Base-by-base conservation (phyloP, 2,329 filamentous ascomycete species). In the Trichoderma guizhouense region DNA sequence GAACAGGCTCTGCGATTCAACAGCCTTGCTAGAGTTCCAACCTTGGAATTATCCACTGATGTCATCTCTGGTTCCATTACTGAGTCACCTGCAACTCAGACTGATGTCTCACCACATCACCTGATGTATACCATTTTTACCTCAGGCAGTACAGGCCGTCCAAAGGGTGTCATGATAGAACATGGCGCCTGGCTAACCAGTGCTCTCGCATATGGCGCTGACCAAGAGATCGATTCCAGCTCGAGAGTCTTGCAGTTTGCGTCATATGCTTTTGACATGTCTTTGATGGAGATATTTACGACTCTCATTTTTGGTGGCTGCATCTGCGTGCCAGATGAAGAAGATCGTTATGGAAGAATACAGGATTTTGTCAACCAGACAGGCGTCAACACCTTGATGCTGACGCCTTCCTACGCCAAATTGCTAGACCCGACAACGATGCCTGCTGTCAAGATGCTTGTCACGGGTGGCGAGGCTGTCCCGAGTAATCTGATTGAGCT, bases 371-470 rank as follows among this genome's bases (percentile, higher is more conserved):
- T 78, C 9, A 75, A 73, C 24, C 30, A 64, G 0, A 72, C 74
- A 0, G 71, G 47, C 2, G 73, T 72, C 18, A 76, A 73, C n/a
- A 77, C 74, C 67, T 71, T 75, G 3, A 77, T 77, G 55, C 28
- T 78, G 1, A 78, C 77, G 0, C 77, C 77, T 0, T 77, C 77
- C 0, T n/a, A 78, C 5, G 74, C 74, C 1, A 76, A 74, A n/a
- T 72, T 75, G 1, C 65, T 78, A n/a, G 73, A 76, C 11, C 73
- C 74, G 1, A 70, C 66, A 6, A 55, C 51, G 2, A 32, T 72
- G 30, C 70, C 70, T 34, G 15, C 21, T 9, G 47, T 72, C 3
- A 47, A n/a, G 24, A 63, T 63, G 30, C 32, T 72, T 15, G 8
- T 72, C 14, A 62, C 58, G 0, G 76, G 75, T 18, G 77, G 77